Evolutionary conservation across 148 eudicot genomes (phyloP).

Genomic region (Rhododendron kiyosumense): DNA sequence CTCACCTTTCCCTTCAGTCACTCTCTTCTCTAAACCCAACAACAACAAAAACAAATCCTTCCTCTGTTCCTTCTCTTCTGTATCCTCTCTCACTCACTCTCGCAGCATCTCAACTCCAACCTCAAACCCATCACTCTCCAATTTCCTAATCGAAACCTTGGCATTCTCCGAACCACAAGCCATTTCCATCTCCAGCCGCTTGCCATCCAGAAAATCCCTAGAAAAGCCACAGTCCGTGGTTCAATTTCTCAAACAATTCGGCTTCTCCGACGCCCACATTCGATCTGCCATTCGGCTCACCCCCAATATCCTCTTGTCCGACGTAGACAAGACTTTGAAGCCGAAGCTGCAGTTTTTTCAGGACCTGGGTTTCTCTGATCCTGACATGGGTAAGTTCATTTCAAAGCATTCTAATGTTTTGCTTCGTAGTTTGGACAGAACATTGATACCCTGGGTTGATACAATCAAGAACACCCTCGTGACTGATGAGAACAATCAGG

Average conservation of each 20-base stretch:
- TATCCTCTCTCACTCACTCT: too few species aligned
- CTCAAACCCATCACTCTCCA: background rate
- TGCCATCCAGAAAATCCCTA: background rate
- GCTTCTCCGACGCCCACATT: background rate
- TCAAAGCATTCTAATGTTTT: background rate
- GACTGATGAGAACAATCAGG: slow-evolving; percentile 2
- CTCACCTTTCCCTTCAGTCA: too few species aligned
- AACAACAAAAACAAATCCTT: too few species aligned
- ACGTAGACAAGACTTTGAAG: slow-evolving; percentile 3
- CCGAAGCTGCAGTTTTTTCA: background rate
- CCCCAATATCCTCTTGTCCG: background rate
- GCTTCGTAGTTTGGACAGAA: slow-evolving; percentile 1
- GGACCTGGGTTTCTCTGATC: slow-evolving; percentile 6
- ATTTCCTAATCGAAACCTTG: background rate
- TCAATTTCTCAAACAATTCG: background rate
- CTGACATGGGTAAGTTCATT: slow-evolving; percentile 9
- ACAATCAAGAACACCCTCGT: background rate
- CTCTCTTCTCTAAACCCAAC: too few species aligned
- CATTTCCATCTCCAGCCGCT: background rate
- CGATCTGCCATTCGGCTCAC: background rate
- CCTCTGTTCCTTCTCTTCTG: too few species aligned
- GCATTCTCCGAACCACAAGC: slow-evolving; percentile 1
- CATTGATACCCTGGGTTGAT: background rate
- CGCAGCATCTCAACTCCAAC: too few species aligned
- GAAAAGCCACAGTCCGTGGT: slow-evolving; percentile 8